A percentile compares a stretch with the other conserved stretches of the same genome.
Evolutionary conservation across 257 asterid species (phyloP).

Genomic region (Coffea eugenioides): DNA sequence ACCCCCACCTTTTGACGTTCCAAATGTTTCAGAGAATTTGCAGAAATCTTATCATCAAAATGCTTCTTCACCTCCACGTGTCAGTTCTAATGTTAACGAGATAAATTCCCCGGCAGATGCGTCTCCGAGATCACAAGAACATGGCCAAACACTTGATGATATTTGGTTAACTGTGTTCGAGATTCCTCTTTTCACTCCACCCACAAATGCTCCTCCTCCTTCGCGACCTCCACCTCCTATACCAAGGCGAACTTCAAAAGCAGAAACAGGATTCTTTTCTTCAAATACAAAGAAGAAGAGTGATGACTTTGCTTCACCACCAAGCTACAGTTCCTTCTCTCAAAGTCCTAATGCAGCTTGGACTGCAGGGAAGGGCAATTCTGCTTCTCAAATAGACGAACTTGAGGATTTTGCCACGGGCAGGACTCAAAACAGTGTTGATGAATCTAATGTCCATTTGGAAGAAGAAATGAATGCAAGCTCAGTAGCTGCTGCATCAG

Average conservation of each 20-base stretch:
- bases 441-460: constrained; percentile 40
- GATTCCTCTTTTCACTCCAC: constrained; percentile 89
- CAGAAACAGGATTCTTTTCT: constrained; percentile 47
- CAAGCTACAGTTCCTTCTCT: constrained; percentile 48
- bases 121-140: constrained; percentile 58
- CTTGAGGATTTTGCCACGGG: constrained; percentile 88
- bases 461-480: constrained; percentile 60
- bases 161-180: constrained; percentile 90
- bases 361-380: constrained; percentile 55
- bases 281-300: constrained; percentile 58
- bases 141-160: constrained; percentile 56
- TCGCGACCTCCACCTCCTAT: constrained; percentile 95
- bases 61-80: constrained; percentile 52
- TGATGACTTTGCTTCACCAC: constrained; percentile 54
- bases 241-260: constrained; percentile 54
- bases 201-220: constrained; percentile 93
- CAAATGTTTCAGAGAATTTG: constrained; percentile 52
- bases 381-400: constrained; percentile 78
- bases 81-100: constrained; percentile 34
- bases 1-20: constrained; percentile 72
- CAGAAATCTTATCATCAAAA: constrained; percentile 53
- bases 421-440: constrained; percentile 44
- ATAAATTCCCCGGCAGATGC: constrained; percentile 41
- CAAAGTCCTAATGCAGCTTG: constrained; percentile 50
- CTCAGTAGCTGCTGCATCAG: constrained; percentile 92